These are phyloP conservation scores for Diaporthe citri DNA, from an alignment of 2,329 filamentous ascomycete genomes.

Conservation along the genomic window DNA sequence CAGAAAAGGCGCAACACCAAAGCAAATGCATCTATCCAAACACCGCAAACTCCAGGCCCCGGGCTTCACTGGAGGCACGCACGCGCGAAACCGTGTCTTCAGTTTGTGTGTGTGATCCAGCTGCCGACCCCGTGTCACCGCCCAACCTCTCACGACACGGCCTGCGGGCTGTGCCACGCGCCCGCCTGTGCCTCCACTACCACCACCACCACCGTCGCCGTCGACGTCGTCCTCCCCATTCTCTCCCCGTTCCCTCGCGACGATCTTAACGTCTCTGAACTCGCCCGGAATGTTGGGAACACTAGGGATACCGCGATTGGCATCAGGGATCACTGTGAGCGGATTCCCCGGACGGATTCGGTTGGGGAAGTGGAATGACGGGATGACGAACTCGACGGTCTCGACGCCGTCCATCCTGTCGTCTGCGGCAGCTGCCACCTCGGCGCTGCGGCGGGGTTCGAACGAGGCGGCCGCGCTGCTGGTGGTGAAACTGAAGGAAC, in stretches of 20 bases:
- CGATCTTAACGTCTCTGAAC: conserved; percentile 32
- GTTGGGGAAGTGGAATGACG: conserved; percentile 50
- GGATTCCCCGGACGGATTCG: conserved; percentile 45
- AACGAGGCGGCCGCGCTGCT: conserved; percentile 24
- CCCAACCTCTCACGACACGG: not conserved
- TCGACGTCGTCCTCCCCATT: not conserved
- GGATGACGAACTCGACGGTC: conserved; percentile 36
- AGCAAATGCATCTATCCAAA: conserved; percentile 4
- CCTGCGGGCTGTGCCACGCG: conserved; percentile 14
- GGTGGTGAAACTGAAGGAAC: conserved; percentile 18
- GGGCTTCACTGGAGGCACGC: not conserved
- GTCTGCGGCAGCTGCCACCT: not conserved
- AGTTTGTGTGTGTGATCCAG: not conserved
- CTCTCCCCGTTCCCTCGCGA: conserved; percentile 25
- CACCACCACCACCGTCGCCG: not conserved
- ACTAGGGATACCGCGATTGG: conserved; percentile 60
- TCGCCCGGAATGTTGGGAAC: conserved; percentile 59
- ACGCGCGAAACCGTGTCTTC: too few species aligned
- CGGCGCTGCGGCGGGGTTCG: conserved; percentile 36
- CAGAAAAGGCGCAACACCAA: conserved; percentile 1
- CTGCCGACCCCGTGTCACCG: too few species aligned
- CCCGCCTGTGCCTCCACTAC: conserved; percentile 4
- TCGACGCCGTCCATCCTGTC: conserved; percentile 38
- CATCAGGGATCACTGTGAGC: conserved; percentile 58
- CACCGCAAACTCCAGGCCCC: not conserved